A percentile compares a stretch with the other conserved stretches of the same genome.
Conservation (phyloP, 805 yeast genomes). For the Yamadazyma insecticola region DNA sequence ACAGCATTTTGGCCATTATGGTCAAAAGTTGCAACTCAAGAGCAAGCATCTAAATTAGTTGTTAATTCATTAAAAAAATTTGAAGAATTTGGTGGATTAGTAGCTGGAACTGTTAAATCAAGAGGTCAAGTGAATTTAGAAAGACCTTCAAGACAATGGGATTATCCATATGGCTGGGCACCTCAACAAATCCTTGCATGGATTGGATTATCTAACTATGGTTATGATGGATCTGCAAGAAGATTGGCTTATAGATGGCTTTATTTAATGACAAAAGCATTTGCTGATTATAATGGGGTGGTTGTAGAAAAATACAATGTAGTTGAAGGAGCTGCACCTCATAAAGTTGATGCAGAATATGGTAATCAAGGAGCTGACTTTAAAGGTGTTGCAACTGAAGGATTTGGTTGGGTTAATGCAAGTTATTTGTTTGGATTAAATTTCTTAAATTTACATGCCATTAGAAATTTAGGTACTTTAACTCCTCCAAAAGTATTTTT, state of each 20-base stretch:
- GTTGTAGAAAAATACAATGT: conserved; percentile 96
- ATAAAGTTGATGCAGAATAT: conserved; percentile 90
- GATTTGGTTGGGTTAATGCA: conserved; percentile 98
- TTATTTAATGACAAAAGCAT: conserved; percentile 81
- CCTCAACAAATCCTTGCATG: conserved; percentile 96
- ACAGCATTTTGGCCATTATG: conserved; percentile 92
- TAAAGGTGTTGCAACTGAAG: conserved; percentile 91
- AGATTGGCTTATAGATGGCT: conserved; percentile 85
- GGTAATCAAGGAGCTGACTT: conserved; percentile 95
- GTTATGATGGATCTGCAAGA: conserved; percentile 57
- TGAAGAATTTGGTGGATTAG: conserved; percentile 87
- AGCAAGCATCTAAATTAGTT: conserved; percentile 66
- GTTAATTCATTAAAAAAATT: conserved; percentile 56
- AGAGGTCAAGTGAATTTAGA: conserved; percentile 66
- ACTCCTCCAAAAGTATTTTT: conserved; percentile 69
- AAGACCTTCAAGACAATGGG: conserved; percentile 95
- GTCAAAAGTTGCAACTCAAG: conserved; percentile 62
- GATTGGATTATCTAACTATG: conserved; percentile 77
- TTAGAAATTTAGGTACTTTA: conserved; percentile 73
- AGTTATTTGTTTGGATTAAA: conserved; percentile 72
- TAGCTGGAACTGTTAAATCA: conserved; percentile 71
- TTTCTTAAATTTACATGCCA: conserved; percentile 59
- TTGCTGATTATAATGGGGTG: conserved; percentile 89
- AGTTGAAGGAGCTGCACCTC: conserved; percentile 76
- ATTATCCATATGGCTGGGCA: conserved; percentile 97